Evolutionary conservation across 768 basidiomycete species (phyloP).

Genomic region (Austroboletus eburneus): DNA sequence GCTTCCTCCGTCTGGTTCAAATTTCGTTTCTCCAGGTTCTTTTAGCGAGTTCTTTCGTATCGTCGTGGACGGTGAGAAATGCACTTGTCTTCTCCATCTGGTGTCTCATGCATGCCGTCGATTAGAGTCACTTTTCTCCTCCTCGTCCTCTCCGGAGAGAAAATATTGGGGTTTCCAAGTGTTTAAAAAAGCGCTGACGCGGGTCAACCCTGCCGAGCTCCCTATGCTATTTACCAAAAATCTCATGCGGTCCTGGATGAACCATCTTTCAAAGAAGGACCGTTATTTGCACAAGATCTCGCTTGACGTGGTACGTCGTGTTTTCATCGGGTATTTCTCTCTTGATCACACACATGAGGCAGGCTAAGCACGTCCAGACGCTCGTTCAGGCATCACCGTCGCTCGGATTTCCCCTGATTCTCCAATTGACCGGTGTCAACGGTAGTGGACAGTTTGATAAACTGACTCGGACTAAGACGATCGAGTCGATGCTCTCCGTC

Average conservation of each 20-base stretch:
- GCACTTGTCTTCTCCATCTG: too few species aligned
- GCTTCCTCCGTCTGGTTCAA: constrained; percentile 45
- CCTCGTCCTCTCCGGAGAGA: constrained; percentile 78
- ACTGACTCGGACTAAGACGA: constrained; percentile 87
- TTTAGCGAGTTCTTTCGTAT: constrained; percentile 91
- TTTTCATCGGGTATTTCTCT: too few species aligned
- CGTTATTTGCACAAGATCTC: constrained; percentile 89
- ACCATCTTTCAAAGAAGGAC: constrained; percentile 86
- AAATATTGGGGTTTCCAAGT: constrained; percentile 97
- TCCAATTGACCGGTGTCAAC: constrained; percentile 78
- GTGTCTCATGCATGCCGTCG: constrained; percentile 1
- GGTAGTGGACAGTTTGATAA: constrained; percentile 89
- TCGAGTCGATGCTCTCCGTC: constrained; percentile 75
- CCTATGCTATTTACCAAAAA: constrained; percentile 91
- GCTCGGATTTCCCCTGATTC: constrained; percentile 79
- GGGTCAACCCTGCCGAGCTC: constrained; percentile 59
- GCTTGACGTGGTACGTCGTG: constrained; percentile 61
- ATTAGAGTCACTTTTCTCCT: constrained; percentile 80
- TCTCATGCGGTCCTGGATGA: constrained; percentile 96
- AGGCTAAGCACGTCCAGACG: constrained; percentile 74
- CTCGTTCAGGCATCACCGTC: constrained; percentile 73
- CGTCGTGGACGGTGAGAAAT: constrained; percentile 78
- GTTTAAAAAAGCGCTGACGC: constrained; percentile 73
- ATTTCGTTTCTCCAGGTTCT: constrained; percentile 43
- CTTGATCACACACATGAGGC: not conserved